These are phyloP conservation scores for Tylopilus vinaceipallidus DNA, from an alignment of 768 basidiomycete species.

Conservation along the genomic window DNA sequence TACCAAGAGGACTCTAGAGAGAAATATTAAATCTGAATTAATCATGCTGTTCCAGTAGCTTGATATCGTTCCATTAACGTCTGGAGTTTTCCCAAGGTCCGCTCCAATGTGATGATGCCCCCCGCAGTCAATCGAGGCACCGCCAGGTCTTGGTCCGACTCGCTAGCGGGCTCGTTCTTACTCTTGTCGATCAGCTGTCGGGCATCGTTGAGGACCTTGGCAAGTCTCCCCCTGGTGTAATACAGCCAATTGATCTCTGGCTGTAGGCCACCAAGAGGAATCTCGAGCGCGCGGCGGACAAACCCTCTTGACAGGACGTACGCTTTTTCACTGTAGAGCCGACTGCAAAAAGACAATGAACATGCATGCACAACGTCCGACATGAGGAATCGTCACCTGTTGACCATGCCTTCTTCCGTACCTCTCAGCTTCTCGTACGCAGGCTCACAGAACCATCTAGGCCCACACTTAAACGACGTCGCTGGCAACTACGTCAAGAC, in stretches of 20 bases:
- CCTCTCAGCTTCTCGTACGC: slow-evolving; percentile 91
- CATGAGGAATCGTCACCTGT: slow-evolving; percentile 51
- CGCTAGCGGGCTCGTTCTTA: slow-evolving; percentile 33
- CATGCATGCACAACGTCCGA: neutral
- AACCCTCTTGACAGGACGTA: slow-evolving; percentile 89
- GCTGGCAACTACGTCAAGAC: slow-evolving; percentile 30
- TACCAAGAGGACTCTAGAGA: slow-evolving; percentile 14
- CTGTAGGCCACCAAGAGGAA: slow-evolving; percentile 70
- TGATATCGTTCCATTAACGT: slow-evolving; percentile 32
- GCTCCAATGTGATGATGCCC: slow-evolving; percentile 73
- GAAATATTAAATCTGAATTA: slow-evolving; percentile 13
- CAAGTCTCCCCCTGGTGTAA: slow-evolving; percentile 57
- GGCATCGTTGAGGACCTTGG: slow-evolving; percentile 66
- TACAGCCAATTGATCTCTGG: slow-evolving; percentile 76
- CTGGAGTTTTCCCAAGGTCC: slow-evolving; percentile 69
- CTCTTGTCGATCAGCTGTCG: slow-evolving; percentile 68
- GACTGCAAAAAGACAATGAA: slow-evolving; percentile 44
- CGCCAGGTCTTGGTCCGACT: slow-evolving; percentile 43
- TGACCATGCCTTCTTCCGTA: slow-evolving; percentile 85
- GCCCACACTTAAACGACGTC: slow-evolving; percentile 5
- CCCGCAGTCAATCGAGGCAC: slow-evolving; percentile 79
- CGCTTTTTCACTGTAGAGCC: slow-evolving; percentile 90
- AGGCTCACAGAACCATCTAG: slow-evolving; percentile 88
- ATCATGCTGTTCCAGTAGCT: slow-evolving; percentile 13
- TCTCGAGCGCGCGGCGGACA: slow-evolving; percentile 83